Evolutionary conservation across 805 yeast species (phyloP), one percentile per base, ranked within the genome.

Genomic region (Wickerhamomyces strasburgensis): DNA sequence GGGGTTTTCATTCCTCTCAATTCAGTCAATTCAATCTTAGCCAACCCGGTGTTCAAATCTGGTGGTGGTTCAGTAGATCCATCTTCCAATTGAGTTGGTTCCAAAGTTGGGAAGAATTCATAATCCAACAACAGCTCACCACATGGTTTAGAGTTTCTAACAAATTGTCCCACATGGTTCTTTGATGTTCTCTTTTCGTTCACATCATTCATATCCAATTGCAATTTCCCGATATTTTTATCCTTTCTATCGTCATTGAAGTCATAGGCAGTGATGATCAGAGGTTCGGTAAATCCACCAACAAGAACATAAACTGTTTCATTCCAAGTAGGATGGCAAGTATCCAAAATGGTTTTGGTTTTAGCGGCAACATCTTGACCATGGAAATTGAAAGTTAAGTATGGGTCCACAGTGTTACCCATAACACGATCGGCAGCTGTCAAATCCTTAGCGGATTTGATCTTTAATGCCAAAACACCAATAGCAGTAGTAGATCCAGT

Each of bases 41-140:
- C 77, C 50, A 94, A 80, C 71, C 99, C 99, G 13, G 97, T 87
- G 63, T 90, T 90, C 57, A 86, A 75, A 47, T 87, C 96, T 31
- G 96, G 96, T 31, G 94, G 84, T 33, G 94, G 87, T 47, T 78
- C 80, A 37, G 73, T 68, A 3, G 89, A 80, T 34, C 96, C 96
- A 60, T 87, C 96, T 3, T 85, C 74, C 64, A 48, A 68, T 60
- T 39, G 76, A 68, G 62, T 75, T 68, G 64, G 56, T 40, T 64
- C 65, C 43, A 87, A 63, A 11, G 93, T 80, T 28, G 95, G 93
- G 70, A 79, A 78, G 65, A 73, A 84, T 45, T 77, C 76, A 49
- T 84, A 68, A 44, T 84, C 88, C 57, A 79, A 85, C 5, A 60
- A 61, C 29, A 93, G 63, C 33, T 72, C 70, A 47, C 98, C 99